Evolutionary conservation across 108 stramenopile genomes (phyloP).

Genomic region (Pseudonitzschia pungens): DNA sequence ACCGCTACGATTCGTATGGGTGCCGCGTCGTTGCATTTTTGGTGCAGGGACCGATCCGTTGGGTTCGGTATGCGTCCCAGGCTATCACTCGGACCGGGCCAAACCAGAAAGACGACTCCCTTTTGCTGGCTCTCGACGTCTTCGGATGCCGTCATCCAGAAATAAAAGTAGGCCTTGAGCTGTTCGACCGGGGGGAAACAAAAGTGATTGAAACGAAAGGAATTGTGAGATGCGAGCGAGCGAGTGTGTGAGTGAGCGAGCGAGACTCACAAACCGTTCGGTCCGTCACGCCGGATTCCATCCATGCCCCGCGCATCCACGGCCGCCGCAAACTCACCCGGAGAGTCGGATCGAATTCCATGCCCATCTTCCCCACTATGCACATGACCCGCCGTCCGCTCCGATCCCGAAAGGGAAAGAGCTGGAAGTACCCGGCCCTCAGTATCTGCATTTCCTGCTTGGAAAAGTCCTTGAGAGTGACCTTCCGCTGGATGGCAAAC

Average conservation of each 20-base stretch:
- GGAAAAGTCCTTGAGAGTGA: slow-evolving; percentile 14
- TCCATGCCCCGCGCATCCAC: too few relatives aligned
- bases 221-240: too few relatives aligned
- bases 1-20: neutral
- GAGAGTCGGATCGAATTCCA: neutral
- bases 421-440: neutral
- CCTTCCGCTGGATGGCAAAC: neutral
- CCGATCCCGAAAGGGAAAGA: slow-evolving; percentile 7
- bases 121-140: slow-evolving; percentile 19
- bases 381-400: neutral
- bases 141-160: neutral
- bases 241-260: too few relatives aligned
- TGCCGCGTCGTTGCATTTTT: slow-evolving; percentile 7
- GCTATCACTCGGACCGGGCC: neutral
- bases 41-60: neutral
- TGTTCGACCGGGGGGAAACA: neutral
- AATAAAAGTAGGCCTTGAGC: slow-evolving; percentile 1
- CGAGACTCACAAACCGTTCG: too few relatives aligned
- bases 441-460: neutral
- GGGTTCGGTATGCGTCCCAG: neutral
- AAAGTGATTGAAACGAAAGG: too few relatives aligned
- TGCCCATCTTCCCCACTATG: neutral
- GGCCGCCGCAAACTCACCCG: neutral
- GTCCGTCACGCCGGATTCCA: too few relatives aligned
- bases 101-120: neutral